Evolutionary conservation across 2,329 filamentous ascomycete species (phyloP), one percentile per base, ranked within the genome.

Genomic region (Drechslera avenae): DNA sequence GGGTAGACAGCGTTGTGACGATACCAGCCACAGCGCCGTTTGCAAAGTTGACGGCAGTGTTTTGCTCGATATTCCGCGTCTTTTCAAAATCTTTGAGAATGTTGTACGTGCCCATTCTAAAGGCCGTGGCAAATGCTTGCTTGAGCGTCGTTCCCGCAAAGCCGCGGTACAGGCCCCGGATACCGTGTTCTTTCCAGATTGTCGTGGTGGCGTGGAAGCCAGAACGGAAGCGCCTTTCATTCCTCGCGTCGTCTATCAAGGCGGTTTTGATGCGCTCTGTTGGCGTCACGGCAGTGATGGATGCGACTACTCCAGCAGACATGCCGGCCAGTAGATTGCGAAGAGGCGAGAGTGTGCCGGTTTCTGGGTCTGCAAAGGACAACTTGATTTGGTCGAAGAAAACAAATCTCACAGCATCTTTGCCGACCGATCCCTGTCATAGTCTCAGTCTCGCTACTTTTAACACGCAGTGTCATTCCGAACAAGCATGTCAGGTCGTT

Each of bases 261-360:
- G 85, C 85, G 1, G 86, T 89, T 67, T 88, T 89, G 63, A 89
- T 83, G 13, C 86, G 78, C 62, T 89, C 86, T 0, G 84, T 86
- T 0, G 86, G 86, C 2, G 86, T 89, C 1, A 89, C 86, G 1
- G 84, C 85, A n/a, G 82, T 78, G 0, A 86, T 76, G 46, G 80
- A 84, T 14, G 86, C 85, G 0, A 86, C 78, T 0, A 84, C 78
- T 0, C 86, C 86, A 0, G 84, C 82, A 1, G 78, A 73, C 83
- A 88, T 87, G 7, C 86, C 86, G 4, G 85, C 85, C 0, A 83
- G 63, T n/a, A 88, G 77, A 32, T 83, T 86, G 2, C 81, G 73
- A 0, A 76, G 62, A 0, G 84, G 79, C 0, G 82, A 82, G 6
- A 88, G 68, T 1, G 76, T 80, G 0, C 84, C 84, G 1, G 81